Base-by-base conservation (phyloP, 257 asterid genomes). In the Nicotiana paniculata region DNA sequence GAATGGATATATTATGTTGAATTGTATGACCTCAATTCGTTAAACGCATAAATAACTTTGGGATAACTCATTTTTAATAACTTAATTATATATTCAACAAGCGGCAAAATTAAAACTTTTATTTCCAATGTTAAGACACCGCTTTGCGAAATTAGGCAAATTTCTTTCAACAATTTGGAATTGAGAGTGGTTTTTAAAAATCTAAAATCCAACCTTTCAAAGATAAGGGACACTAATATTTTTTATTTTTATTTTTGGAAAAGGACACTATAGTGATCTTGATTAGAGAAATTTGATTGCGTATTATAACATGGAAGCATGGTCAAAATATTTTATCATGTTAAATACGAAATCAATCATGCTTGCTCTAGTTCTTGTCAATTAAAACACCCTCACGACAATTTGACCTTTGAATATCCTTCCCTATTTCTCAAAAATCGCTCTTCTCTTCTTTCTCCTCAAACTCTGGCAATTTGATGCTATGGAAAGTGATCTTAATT, bases 401-500 rank as follows among this genome's bases (percentile, higher is more conserved):
- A 43, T 8, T 43, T 92, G 88, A 78, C 91, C 86, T 82, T 74
- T 61, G 39, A 59, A 75, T 86, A 83, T 85, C 89, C 82, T 9
- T 77, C 76, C 74, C 81, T 59, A 10, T 61, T 26, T 62, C 81
- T 17, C 3, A 13, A 74, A 30, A 67, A 68, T 79, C 61, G 12
- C 8, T 59, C 39, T 58, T n/a, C 81, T 82, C 9, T 18, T 46
- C 54, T 48, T 18, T 46, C 17, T 70, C 69, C 61, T 57, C 13
- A 43, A 18, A 53, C 69, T 43, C 39, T 43, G 67, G 69, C 51
- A 48, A 63, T 67, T 74, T n/a, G 26, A 58, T 62, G 64, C 76
- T 6, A 89, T 87, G 90, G 85, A 91, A 79, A 68, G 69, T 32
- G 85, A 88, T 78, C 91, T 88, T 4, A 80, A 63, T 68, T 6